These are phyloP conservation scores for Bretziella fagacearum DNA, from an alignment of 2,329 filamentous ascomycete genomes.

Conservation along the genomic window DNA sequence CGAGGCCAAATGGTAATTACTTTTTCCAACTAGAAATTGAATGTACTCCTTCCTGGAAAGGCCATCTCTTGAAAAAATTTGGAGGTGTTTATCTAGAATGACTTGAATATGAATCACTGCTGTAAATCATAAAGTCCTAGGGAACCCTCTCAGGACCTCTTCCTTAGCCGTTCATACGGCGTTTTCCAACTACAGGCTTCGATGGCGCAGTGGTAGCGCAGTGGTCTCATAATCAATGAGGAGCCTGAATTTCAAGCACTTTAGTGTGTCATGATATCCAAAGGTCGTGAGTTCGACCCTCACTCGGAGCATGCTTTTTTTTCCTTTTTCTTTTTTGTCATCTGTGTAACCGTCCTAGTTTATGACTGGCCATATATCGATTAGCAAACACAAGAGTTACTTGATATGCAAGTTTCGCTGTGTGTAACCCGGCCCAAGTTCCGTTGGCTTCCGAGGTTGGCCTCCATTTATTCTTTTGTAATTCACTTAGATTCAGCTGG, in stretches of 20 bases:
- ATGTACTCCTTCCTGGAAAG: too few relatives aligned
- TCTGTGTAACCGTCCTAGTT: slow-evolving; percentile 8
- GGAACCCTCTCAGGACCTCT: neutral
- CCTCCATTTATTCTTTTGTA: too few relatives aligned
- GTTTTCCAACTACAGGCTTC: slow-evolving; percentile 11
- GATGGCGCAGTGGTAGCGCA: slow-evolving; percentile 15
- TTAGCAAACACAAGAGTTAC: neutral
- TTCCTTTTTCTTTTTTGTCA: neutral
- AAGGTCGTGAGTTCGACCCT: slow-evolving; percentile 16
- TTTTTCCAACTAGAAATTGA: too few relatives aligned
- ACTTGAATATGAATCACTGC: neutral
- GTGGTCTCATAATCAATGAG: slow-evolving; percentile 15
- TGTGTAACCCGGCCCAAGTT: too few relatives aligned
- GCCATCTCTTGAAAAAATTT: too few relatives aligned
- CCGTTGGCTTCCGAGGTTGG: too few relatives aligned
- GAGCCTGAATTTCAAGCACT: slow-evolving; percentile 9
- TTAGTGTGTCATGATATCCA: slow-evolving; percentile 13
- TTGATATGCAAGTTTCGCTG: neutral
- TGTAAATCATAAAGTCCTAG: neutral
- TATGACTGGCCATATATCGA: neutral
- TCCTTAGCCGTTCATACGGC: neutral
- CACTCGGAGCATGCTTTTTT: slow-evolving; percentile 13
- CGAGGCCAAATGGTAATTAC: neutral
- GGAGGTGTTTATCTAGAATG: too few relatives aligned
- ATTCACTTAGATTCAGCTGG: too few relatives aligned